Conservation (phyloP, 306 rosid species). For the Vigna unguiculata region DNA sequence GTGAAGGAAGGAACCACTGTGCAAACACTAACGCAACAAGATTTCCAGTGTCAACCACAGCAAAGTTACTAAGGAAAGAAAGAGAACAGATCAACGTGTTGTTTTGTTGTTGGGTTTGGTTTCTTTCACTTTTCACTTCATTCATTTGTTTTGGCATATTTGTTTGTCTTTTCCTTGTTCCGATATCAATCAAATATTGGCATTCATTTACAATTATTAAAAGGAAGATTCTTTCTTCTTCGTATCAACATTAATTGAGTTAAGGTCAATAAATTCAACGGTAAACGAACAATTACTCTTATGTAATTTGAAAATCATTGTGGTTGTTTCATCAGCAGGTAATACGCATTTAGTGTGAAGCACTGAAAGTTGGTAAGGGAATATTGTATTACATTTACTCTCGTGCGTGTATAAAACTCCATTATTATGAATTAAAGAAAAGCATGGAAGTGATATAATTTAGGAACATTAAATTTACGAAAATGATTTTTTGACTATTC, state of each 20-base stretch:
- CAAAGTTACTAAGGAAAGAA: slow-evolving; percentile 2
- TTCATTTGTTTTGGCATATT: slow-evolving; percentile 39
- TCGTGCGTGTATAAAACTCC: neutral
- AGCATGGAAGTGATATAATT: neutral
- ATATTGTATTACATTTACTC: neutral
- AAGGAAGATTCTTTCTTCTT: neutral
- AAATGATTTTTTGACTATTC: no score
- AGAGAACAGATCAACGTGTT: neutral
- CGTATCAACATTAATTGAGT: neutral
- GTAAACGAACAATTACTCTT: neutral
- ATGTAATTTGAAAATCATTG: neutral
- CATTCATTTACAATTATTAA: slow-evolving; percentile 36
- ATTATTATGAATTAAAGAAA: neutral
- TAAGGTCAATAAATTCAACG: neutral
- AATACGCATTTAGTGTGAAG: neutral
- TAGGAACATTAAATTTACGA: no score
- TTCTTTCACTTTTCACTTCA: slow-evolving; percentile 27
- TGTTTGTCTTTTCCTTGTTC: neutral
- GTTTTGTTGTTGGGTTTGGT: slow-evolving; percentile 37
- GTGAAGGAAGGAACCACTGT: neutral
- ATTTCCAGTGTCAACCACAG: neutral
- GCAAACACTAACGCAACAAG: neutral
- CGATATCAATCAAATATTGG: slow-evolving; percentile 46
- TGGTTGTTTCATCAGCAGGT: neutral
- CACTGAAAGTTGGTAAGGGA: neutral